phyloP scores from a whole-genome alignment of 148 eudicot genomes.

The Persicaria maculosa region DNA sequence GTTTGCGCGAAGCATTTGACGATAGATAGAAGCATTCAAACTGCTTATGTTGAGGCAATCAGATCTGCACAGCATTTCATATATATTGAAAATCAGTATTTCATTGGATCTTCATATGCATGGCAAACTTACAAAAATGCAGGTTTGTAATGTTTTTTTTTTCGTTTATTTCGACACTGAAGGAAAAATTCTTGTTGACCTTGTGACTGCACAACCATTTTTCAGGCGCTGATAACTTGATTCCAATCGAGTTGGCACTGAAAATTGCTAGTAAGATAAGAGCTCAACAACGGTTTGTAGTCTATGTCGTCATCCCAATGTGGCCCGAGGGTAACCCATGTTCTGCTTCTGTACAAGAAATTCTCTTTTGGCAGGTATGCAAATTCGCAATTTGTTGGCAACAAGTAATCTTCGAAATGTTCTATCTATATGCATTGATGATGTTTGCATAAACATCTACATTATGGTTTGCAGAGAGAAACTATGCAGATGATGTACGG shows the following conservation, averaged over 20 bases:
- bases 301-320: slow-evolving; percentile 61
- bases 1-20: slow-evolving; percentile 46
- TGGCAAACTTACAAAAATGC: slow-evolving; percentile 46
- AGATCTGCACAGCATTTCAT: slow-evolving; percentile 64
- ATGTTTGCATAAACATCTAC: no score
- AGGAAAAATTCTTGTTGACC: no score
- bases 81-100: slow-evolving; percentile 61
- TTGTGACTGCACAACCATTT: neutral
- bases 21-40: slow-evolving; percentile 57
- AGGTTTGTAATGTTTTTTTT: slow-evolving; percentile 20
- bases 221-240: slow-evolving; percentile 53
- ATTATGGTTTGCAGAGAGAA: slow-evolving; percentile 29
- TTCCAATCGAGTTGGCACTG: slow-evolving; percentile 56
- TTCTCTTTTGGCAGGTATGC: slow-evolving; percentile 66
- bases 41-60: slow-evolving; percentile 59
- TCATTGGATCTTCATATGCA: slow-evolving; percentile 58
- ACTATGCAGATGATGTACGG: slow-evolving; percentile 59
- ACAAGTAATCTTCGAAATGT: no score
- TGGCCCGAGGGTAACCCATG: slow-evolving; percentile 64
- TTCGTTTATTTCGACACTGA: no score
- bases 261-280: slow-evolving; percentile 57
- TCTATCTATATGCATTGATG: no score
- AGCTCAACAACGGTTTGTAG: slow-evolving; percentile 53
- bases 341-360: slow-evolving; percentile 53
- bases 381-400: no score